Conservation (phyloP, 768 basidiomycete genomes). For the Hirschioporus abietinus region DNA sequence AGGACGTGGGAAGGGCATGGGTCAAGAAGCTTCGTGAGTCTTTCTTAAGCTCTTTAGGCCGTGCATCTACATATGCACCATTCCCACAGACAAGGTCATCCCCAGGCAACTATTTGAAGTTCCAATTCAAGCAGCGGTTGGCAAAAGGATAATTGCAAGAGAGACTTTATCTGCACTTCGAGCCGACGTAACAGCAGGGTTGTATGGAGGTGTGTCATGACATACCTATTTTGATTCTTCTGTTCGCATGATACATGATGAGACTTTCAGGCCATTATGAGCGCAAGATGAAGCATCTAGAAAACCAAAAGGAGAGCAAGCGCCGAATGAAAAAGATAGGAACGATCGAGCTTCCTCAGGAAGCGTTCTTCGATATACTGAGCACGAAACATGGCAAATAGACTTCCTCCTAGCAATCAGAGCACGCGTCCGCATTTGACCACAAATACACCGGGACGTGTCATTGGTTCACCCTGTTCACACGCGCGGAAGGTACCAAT, state of each 20-base stretch:
- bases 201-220: conserved; percentile 69
- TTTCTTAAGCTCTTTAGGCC: neutral
- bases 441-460: neutral
- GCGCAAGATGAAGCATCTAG: conserved; percentile 83
- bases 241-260: conserved; percentile 7
- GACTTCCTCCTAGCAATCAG: conserved; percentile 1
- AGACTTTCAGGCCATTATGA: conserved; percentile 69
- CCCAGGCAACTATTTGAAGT: conserved; percentile 92
- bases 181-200: conserved; percentile 89
- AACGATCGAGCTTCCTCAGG: conserved; percentile 85
- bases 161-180: conserved; percentile 83
- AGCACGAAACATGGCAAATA: conserved; percentile 41
- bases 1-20: conserved; percentile 75
- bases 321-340: conserved; percentile 84
- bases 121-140: conserved; percentile 90
- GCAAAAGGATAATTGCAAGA: conserved; percentile 81
- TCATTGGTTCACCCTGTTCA: neutral
- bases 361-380: conserved; percentile 91
- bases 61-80: neutral
- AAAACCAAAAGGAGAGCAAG: conserved; percentile 93
- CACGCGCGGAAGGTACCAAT: neutral
- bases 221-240: conserved; percentile 4
- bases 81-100: conserved; percentile 72
- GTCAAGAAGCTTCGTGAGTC: conserved; percentile 85
- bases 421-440: neutral